These are phyloP conservation scores for Porodaedalea pini DNA, from an alignment of 1,284 basidiomycete species.

Conservation along the genomic window DNA sequence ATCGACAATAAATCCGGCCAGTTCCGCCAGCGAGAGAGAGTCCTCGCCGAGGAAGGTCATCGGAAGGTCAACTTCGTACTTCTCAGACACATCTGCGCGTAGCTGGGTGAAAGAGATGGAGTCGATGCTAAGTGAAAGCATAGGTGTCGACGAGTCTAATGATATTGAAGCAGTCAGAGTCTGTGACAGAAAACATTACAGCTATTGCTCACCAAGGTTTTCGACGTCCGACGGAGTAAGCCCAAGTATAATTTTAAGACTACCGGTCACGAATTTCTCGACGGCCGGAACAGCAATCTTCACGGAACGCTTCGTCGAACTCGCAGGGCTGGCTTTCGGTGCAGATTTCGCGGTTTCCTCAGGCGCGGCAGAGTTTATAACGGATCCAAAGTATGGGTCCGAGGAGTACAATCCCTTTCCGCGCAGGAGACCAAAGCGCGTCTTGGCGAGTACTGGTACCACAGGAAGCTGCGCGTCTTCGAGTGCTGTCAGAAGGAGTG, in stretches of 20 bases:
- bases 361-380: not conserved
- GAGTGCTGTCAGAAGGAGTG: constrained; percentile 24
- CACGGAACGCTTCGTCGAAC: not conserved
- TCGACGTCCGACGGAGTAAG: constrained; percentile 7
- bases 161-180: not conserved
- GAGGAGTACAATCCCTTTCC: constrained; percentile 6
- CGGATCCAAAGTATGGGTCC: not conserved
- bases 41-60: constrained; percentile 18
- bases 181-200: not conserved
- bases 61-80: constrained; percentile 15
- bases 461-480: not conserved
- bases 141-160: constrained; percentile 13
- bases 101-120: constrained; percentile 19
- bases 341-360: not conserved
- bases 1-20: constrained; percentile 12
- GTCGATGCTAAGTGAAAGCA: constrained; percentile 17
- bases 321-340: not conserved
- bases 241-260: constrained; percentile 10
- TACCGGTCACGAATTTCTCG: constrained; percentile 6
- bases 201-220: constrained; percentile 6
- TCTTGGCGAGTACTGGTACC: constrained; percentile 2
- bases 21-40: constrained; percentile 7
- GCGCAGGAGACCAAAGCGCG: not conserved
- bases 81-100: constrained; percentile 9
- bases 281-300: constrained; percentile 3